Percentiles rank a stretch among this genome's conserved stretches.
These are phyloP conservation scores for Nymphaea colorata DNA, from an alignment of 164 flowering plant species.

Conservation along the genomic window DNA sequence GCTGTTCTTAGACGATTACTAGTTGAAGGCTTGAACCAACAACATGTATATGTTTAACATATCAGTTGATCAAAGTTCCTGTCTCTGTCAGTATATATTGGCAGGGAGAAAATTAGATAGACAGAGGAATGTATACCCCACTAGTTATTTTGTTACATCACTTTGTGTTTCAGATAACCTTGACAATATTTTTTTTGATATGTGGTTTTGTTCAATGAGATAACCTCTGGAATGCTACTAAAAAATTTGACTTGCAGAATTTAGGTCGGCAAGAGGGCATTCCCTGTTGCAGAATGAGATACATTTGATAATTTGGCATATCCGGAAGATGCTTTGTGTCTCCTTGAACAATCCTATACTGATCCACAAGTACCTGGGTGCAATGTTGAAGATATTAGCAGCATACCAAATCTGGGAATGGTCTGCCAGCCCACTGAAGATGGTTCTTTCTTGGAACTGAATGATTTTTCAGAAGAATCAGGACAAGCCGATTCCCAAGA, in stretches of 20 bases:
- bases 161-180: no score
- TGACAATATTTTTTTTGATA: no score
- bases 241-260: not conserved
- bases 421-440: slow-evolving; percentile 7
- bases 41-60: no score
- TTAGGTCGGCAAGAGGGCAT: not conserved
- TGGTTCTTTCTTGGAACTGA: slow-evolving; percentile 11
- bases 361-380: not conserved
- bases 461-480: slow-evolving; percentile 10
- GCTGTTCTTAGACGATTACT: no score
- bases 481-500: slow-evolving; percentile 5
- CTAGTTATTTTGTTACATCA: no score
- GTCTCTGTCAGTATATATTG: no score
- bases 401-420: slow-evolving; percentile 3
- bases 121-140: no score
- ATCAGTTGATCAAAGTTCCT: no score
- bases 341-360: not conserved
- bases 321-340: not conserved
- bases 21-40: no score
- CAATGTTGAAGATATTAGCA: not conserved
- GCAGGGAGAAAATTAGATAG: no score
- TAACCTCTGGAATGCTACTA: no score
- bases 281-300: not conserved
- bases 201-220: no score
- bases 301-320: not conserved